Base-by-base conservation (phyloP, 192 early-diverging fungal species). In the Backusella liffmaniae region DNA sequence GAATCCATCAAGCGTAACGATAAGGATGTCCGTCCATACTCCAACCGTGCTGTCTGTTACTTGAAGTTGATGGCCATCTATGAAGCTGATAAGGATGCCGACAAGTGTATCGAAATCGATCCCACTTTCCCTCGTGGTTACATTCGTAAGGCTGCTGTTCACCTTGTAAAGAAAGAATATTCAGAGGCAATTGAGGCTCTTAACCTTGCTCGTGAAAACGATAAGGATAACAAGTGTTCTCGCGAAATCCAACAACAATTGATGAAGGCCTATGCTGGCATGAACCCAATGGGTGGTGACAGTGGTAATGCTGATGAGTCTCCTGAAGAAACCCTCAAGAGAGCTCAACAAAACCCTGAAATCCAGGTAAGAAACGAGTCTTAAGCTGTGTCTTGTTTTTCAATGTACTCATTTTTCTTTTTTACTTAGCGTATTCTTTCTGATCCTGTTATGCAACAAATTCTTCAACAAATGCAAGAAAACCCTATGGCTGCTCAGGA, bases 1-100 rank as follows among this genome's bases (percentile, higher is more conserved):
- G 98, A 99, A 84, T 94, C 97, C 7, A 96, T 99, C 84, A 97
- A 97, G 89, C 93, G 98, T 77, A 97, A 97, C 75, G 93, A 94
- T 35, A 80, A 87, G 8, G 98, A 99, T 70, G 89, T 93, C 30
- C 90, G 94, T 79, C 92, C 93, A 76, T 98, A 94, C 83, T 96
- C 95, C 36, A 99, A 99, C 91, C 95, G 98, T 75, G 96, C 98
- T 34, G 96, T 96, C 37, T 95, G 95, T 79, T 96, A 97, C 86
- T 91, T 90, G 35, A 99, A 99, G 88, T 85, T 99, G 67, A 89
- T 96, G 89, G 96, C 97, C 8, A 75, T 98, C 46, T 88, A 93
- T 23, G 98, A 99, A 82, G 98, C 98, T 16, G 85, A 96, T 81
- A 95, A 95, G 88, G 98, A 99, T 86, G 96, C 94, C 78, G 94